Conservation (phyloP, 768 basidiomycete species). For the Lactifluus volemus region DNA sequence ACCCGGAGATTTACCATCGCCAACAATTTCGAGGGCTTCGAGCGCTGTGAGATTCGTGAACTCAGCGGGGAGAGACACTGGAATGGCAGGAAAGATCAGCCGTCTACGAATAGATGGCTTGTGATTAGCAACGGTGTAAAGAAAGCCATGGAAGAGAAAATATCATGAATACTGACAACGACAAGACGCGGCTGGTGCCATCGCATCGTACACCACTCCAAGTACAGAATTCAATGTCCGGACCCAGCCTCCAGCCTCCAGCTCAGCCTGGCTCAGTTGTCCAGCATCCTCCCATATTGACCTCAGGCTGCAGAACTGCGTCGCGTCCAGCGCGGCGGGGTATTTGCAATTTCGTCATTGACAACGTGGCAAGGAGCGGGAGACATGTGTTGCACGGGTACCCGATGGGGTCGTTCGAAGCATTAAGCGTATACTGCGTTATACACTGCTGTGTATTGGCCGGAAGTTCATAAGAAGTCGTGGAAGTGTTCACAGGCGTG, state of each 20-base stretch:
- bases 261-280: slow-evolving; percentile 30
- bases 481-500: slow-evolving; percentile 18
- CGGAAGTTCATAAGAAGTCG: slow-evolving; percentile 28
- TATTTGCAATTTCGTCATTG: slow-evolving; percentile 24
- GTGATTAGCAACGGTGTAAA: not conserved
- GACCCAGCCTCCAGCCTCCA: slow-evolving; percentile 38
- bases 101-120: slow-evolving; percentile 21
- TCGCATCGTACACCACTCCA: slow-evolving; percentile 42
- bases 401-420: slow-evolving; percentile 32
- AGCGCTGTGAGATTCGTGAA: slow-evolving; percentile 33
- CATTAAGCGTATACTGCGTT: slow-evolving; percentile 37
- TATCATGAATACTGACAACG: slow-evolving; percentile 29
- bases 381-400: slow-evolving; percentile 43
- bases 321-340: slow-evolving; percentile 28
- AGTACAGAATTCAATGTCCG: slow-evolving; percentile 36
- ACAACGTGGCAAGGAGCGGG: slow-evolving; percentile 31
- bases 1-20: slow-evolving; percentile 37
- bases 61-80: slow-evolving; percentile 35
- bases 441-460: slow-evolving; percentile 36
- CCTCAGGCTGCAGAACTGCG: slow-evolving; percentile 42
- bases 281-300: slow-evolving; percentile 35
- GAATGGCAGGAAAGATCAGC: slow-evolving; percentile 39
- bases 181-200: slow-evolving; percentile 31
- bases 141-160: not conserved
- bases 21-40: slow-evolving; percentile 32